Evolutionary conservation across 2,329 filamentous ascomycete species (phyloP).

Genomic region (Ambrosiella beaveri): DNA sequence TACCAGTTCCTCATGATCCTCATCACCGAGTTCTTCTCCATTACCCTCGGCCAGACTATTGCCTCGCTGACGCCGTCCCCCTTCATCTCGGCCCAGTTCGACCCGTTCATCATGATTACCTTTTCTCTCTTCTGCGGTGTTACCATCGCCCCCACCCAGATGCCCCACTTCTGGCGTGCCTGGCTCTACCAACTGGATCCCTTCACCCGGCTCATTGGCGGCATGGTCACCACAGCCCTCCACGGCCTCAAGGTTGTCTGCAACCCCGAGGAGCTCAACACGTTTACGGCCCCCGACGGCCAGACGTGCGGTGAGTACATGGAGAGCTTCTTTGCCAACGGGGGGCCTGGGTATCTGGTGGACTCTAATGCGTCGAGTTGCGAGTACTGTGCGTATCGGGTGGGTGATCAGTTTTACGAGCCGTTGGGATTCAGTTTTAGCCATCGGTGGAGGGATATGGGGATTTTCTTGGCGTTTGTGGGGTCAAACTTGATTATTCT

Average conservation of each 20-base stretch:
- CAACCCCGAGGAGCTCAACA: conserved; percentile 41
- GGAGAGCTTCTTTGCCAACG: conserved; percentile 46
- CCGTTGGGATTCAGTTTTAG: conserved; percentile 48
- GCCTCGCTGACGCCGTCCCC: conserved; percentile 61
- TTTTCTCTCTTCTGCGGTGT: conserved; percentile 82
- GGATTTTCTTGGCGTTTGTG: conserved; percentile 61
- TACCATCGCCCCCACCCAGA: conserved; percentile 60
- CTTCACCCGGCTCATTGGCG: conserved; percentile 65
- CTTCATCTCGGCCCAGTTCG: conserved; percentile 63
- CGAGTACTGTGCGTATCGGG: conserved; percentile 64
- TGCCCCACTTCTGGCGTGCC: conserved; percentile 59
- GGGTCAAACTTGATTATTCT: conserved; percentile 56
- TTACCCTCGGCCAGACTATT: conserved; percentile 61
- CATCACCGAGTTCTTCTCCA: conserved; percentile 68
- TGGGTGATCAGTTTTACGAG: conserved; percentile 66
- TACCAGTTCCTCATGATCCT: conserved; percentile 79
- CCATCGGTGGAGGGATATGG: conserved; percentile 65
- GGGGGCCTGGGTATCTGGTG: conserved; percentile 56
- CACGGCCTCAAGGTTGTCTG: conserved; percentile 49
- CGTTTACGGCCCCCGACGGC: conserved; percentile 47
- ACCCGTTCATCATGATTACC: conserved; percentile 67
- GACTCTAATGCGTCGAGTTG: conserved; percentile 47
- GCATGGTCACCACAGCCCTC: conserved; percentile 63
- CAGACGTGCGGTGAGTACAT: conserved; percentile 63
- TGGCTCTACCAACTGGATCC: conserved; percentile 76